Base-by-base conservation (phyloP, 345 rosid genomes). In the Eucalyptus shirleyi region DNA sequence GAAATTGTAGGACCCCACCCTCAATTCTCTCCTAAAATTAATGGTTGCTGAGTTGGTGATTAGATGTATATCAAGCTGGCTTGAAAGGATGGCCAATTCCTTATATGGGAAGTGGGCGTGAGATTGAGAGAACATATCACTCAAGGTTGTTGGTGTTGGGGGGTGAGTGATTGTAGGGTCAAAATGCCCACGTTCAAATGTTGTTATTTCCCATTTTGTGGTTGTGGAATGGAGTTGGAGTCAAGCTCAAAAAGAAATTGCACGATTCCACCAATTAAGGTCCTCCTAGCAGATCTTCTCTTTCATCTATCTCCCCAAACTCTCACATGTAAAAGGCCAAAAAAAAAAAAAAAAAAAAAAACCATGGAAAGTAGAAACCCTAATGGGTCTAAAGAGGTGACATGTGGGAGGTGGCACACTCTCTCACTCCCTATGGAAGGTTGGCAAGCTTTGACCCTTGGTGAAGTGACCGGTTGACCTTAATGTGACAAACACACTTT, bases 191-290 rank as follows among this genome's bases (percentile, higher is more conserved):
- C 85, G 85, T 77, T 77, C 30, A 77, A 77, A 92, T 94, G 91
- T 91, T 89, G 34, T 88, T 80, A 30, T 24, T 90, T 92, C 89
- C 91, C 92, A 81, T 90, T 82, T 91, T 77, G 86, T 89, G 89
- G 91, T 91, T 92, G 93, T 96, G 94, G 94, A 90, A 88, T 50
- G 86, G 59, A 89, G 42, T 67, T 89, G 91, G 91, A 88, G 92
- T 42, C 92, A 91, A 93, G 92, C 89, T 93, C 91, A 89, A 42
- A 86, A 77, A 77, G 85, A 77, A 77, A 40, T 77, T 77, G 47
- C 85, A 37, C 47, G 12, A 77, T 67, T 90, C 96, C 96, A 94
- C 95, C 94, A 93, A 93, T 92, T 90, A 92, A 90, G 94, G 94
- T 80, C 90, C 92, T 87, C 87, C 86, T 37, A 55, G 14, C 60